Evolutionary conservation across 768 basidiomycete species (phyloP).

Genomic region (Boletus subparvulus): DNA sequence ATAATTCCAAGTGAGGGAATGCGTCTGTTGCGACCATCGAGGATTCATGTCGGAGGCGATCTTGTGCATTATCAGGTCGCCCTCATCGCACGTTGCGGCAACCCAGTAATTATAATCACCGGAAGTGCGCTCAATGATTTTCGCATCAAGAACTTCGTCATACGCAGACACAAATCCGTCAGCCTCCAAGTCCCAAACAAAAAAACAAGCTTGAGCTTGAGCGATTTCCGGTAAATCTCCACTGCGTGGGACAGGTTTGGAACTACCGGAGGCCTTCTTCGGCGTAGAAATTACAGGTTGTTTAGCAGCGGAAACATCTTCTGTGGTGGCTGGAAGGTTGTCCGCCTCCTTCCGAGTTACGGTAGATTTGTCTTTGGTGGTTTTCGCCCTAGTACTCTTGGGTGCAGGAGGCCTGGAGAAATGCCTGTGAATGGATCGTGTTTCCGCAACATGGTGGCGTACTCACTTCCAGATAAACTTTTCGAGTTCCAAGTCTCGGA

Average conservation of each 20-base stretch:
- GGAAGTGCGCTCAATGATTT: conserved; percentile 47
- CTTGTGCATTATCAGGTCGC: conserved; percentile 57
- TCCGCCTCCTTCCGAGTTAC: conserved; percentile 6
- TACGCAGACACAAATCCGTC: conserved; percentile 46
- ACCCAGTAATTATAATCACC: conserved; percentile 59
- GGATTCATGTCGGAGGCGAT: conserved; percentile 71
- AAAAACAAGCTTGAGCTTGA: conserved; percentile 54
- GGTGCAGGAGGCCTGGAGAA: conserved; percentile 24
- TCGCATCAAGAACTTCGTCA: conserved; percentile 55
- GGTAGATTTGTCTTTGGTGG: conserved; percentile 13
- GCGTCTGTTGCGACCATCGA: conserved; percentile 57
- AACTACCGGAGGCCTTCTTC: conserved; percentile 13
- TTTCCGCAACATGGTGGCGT: neutral
- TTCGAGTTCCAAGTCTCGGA: conserved; percentile 65
- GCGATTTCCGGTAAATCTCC: conserved; percentile 29
- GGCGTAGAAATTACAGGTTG: conserved; percentile 14
- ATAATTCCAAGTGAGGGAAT: conserved; percentile 90
- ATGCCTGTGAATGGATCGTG: neutral
- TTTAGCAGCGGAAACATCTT: conserved; percentile 5
- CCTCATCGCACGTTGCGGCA: conserved; percentile 49
- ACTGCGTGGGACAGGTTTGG: conserved; percentile 18
- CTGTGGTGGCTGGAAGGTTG: conserved; percentile 1
- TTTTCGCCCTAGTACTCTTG: conserved; percentile 19
- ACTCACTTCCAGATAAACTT: conserved; percentile 83
- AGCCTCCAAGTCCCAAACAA: conserved; percentile 55